Evolutionary conservation across 495 filamentous ascomycete genomes (phyloP).

Genomic region (Chaetomium cochliodes): DNA sequence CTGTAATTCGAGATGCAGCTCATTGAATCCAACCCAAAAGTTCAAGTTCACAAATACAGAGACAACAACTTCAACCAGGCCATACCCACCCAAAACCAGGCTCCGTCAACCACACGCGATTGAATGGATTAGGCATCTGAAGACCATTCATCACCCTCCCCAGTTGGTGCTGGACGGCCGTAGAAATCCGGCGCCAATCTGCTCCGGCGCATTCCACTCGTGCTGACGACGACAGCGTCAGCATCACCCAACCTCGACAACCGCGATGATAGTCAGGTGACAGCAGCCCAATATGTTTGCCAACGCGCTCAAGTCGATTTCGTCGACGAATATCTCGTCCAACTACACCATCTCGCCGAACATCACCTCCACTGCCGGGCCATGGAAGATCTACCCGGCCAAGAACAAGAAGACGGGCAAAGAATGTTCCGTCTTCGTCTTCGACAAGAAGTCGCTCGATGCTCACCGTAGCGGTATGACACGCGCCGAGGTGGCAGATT

Average conservation of each 20-base stretch:
- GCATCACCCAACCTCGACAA: slow-evolving; percentile 2
- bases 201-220: background rate
- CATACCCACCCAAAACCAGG: background rate
- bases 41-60: background rate
- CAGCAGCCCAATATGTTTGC: slow-evolving; percentile 70
- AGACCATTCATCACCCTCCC: background rate
- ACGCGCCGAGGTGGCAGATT: slow-evolving; percentile 55
- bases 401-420: slow-evolving; percentile 93
- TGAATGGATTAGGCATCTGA: background rate
- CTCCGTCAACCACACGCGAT: background rate
- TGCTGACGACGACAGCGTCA: slow-evolving; percentile 9
- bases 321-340: slow-evolving; percentile 78
- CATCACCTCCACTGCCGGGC: slow-evolving; percentile 71
- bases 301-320: slow-evolving; percentile 86
- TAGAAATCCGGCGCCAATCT: background rate
- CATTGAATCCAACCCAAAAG: slow-evolving; percentile 1
- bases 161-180: background rate
- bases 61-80: background rate
- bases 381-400: slow-evolving; percentile 96
- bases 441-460: slow-evolving; percentile 84
- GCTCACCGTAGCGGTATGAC: slow-evolving; percentile 58
- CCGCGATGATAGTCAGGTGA: slow-evolving; percentile 24
- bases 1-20: slow-evolving; percentile 6
- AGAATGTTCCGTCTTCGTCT: slow-evolving; percentile 86
- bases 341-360: slow-evolving; percentile 78